These are phyloP conservation scores for Pleurotus eryngii DNA, from an alignment of 768 basidiomycete genomes.

Conservation along the genomic window DNA sequence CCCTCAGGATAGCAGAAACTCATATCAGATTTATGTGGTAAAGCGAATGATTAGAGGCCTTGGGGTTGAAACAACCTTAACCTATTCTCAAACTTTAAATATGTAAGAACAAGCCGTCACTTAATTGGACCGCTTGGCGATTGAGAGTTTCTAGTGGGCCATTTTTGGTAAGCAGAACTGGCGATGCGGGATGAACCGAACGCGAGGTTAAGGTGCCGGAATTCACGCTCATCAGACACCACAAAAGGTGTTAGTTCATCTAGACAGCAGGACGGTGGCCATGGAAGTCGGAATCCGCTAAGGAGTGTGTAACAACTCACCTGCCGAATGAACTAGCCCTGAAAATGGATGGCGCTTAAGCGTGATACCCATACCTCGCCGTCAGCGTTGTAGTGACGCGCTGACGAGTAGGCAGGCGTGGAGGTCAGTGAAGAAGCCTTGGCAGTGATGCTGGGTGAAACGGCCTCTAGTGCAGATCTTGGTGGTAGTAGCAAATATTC, in stretches of 20 bases:
- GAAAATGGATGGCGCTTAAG: constrained; percentile 90
- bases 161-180: constrained; percentile 75
- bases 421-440: constrained; percentile 75
- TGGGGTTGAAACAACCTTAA: constrained; percentile 87
- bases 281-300: constrained; percentile 63
- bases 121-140: constrained; percentile 79
- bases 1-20: constrained; percentile 70
- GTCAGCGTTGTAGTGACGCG: constrained; percentile 67
- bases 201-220: constrained; percentile 74
- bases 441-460: constrained; percentile 72
- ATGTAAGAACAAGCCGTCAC: constrained; percentile 82
- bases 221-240: constrained; percentile 83
- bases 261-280: constrained; percentile 85
- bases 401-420: constrained; percentile 77
- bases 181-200: constrained; percentile 71
- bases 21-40: constrained; percentile 63
- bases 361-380: constrained; percentile 83
- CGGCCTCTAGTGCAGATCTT: constrained; percentile 84
- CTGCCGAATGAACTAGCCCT: constrained; percentile 90
- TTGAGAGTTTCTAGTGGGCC: constrained; percentile 80
- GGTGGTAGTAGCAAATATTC: constrained; percentile 89
- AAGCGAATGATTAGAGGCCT: constrained; percentile 92
- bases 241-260: constrained; percentile 84
- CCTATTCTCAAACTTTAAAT: constrained; percentile 82
- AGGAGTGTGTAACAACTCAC: too few species aligned